Evolutionary conservation across 495 filamentous ascomycete species (phyloP).

Genomic region (Penicillium pulvis): DNA sequence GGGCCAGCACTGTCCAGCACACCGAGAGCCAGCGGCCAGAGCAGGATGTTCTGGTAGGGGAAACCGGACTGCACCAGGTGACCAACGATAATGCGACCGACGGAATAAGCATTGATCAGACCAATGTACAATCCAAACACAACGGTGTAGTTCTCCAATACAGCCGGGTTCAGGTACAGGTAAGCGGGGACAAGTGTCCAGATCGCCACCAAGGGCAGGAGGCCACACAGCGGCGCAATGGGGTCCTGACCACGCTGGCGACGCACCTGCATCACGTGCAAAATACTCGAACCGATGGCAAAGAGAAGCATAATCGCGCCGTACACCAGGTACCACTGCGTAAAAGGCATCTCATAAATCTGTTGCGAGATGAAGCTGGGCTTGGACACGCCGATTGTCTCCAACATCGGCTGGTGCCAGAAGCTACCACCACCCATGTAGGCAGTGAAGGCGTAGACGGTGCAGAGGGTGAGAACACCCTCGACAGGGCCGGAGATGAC

Average conservation of each 20-base stretch:
- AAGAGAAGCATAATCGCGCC: constrained; percentile 79
- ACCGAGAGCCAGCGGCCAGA: constrained; percentile 67
- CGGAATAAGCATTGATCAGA: constrained; percentile 87
- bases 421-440: constrained; percentile 84
- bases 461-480: constrained; percentile 81
- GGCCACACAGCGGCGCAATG: constrained; percentile 72
- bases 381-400: constrained; percentile 67
- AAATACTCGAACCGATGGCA: constrained; percentile 71
- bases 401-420: constrained; percentile 83
- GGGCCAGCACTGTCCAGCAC: constrained; percentile 80
- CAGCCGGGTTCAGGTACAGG: constrained; percentile 78
- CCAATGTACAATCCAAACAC: constrained; percentile 87
- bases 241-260: constrained; percentile 69
- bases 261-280: constrained; percentile 81
- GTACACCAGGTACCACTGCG: constrained; percentile 92
- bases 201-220: constrained; percentile 72
- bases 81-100: constrained; percentile 92
- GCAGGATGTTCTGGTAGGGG: constrained; percentile 81
- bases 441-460: constrained; percentile 83
- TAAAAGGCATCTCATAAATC: constrained; percentile 79
- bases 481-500: constrained; percentile 94
- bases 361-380: constrained; percentile 64
- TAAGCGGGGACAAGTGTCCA: constrained; percentile 79
- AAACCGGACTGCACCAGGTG: constrained; percentile 84
- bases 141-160: constrained; percentile 78